Evolutionary conservation across 805 yeast species (phyloP), one percentile per base, ranked within the genome.

Genomic region (Naumovozyma castellii): DNA sequence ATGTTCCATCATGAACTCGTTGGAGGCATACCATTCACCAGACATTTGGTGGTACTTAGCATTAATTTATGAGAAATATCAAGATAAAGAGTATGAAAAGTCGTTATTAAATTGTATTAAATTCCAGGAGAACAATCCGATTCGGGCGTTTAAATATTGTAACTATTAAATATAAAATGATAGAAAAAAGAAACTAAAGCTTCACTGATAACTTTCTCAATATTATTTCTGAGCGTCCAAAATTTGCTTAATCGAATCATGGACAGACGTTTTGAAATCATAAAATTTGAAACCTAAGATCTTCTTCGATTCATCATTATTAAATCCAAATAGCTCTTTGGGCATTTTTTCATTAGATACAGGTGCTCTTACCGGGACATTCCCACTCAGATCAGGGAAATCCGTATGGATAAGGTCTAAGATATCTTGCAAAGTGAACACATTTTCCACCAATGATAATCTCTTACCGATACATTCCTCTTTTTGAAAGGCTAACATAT

Each of bases 21-120:
- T 62, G n/a, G 66, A 68, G 13, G 77, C 75, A 9, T 56, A 68
- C 14, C 52, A 56, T 39, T 58, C 64, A 10, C 62, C 76, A 5
- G 95, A 85, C 56, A 68, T 80, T 10, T 81, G 88, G 82, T 80
- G 76, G 72, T 71, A 72, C 40, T 64, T 84, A 42, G 73, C 85
- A 2, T 60, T 68, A 46, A 69, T 83, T 17, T 81, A 81, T 54
- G 87, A 79, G 45, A 64, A 54, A 18, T 61, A 72, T 36, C 76
- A 73, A 34, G 83, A 79, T 43, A 69, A 69, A 43, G 59, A 66
- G 16, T 57, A 62, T 29, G 67, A 73, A 44, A 71, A 71, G 22
- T 65, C 79, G 6, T 62, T 83, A 41, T 73, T 85, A 78, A 72
- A 65, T 49, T 72, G 83, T 57, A 72, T 84, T 10, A 77, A 74